A percentile compares a stretch with the other conserved stretches of the same genome.
Conservation (phyloP, 2,329 filamentous ascomycete species). For the Fusarium sp. region DNA sequence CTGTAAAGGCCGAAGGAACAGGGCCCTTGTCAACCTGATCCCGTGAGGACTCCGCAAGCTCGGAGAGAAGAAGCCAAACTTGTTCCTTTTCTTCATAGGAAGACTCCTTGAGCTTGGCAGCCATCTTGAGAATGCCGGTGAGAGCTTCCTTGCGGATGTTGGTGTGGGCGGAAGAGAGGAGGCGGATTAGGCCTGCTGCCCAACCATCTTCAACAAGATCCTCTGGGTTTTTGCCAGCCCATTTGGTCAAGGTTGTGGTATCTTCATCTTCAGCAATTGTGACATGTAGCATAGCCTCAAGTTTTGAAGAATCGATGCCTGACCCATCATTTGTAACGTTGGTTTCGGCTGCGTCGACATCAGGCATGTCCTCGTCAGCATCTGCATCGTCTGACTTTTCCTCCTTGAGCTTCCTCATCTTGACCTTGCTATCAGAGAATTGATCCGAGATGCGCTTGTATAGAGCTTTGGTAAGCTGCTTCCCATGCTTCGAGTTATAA, state of each 20-base stretch:
- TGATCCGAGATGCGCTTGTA: conserved; percentile 49
- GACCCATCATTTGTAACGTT: conserved; percentile 18
- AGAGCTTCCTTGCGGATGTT: conserved; percentile 84
- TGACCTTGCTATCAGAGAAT: conserved; percentile 45
- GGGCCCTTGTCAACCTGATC: conserved; percentile 64
- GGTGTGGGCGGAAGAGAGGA: conserved; percentile 78
- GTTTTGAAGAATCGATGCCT: conserved; percentile 54
- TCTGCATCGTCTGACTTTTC: conserved; percentile 21
- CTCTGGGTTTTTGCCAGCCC: conserved; percentile 81
- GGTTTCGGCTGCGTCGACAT: conserved; percentile 10
- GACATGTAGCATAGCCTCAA: conserved; percentile 64
- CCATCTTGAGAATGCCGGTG: conserved; percentile 74
- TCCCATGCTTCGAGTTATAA: conserved; percentile 61
- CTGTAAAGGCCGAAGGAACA: conserved; percentile 78
- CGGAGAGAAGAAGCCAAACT: conserved; percentile 81
- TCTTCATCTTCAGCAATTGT: conserved; percentile 61
- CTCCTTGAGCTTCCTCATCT: conserved; percentile 40
- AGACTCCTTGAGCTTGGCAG: conserved; percentile 72
- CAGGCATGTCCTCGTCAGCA: conserved; percentile 35
- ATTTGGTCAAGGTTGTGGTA: conserved; percentile 66
- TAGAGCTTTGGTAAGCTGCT: conserved; percentile 42
- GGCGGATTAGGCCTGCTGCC: conserved; percentile 74
- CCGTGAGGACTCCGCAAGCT: conserved; percentile 79
- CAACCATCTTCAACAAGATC: conserved; percentile 83
- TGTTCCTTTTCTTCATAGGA: conserved; percentile 80